Conservation (phyloP, 306 rosid species). For the Carpinus fangiana region DNA sequence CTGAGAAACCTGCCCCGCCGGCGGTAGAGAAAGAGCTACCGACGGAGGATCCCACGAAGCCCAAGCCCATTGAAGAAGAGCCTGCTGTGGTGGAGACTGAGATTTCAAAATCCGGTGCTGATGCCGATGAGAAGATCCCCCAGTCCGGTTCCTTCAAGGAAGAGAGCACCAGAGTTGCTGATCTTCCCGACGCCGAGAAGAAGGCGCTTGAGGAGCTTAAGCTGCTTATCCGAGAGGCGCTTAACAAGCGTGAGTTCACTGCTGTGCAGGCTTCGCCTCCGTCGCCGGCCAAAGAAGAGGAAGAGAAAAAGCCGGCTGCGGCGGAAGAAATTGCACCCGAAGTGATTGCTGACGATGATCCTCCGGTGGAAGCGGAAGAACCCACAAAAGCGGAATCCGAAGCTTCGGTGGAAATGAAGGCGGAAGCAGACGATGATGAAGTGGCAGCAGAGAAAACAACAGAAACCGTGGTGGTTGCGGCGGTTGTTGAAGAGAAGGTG, state of each 20-base stretch:
- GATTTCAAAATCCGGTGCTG: slow-evolving; percentile 30
- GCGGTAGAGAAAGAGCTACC: slow-evolving; percentile 16
- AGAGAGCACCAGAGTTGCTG: slow-evolving; percentile 58
- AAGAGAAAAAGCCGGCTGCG: slow-evolving; percentile 1
- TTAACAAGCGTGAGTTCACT: slow-evolving; percentile 52
- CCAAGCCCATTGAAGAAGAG: slow-evolving; percentile 1
- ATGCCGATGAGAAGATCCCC: slow-evolving; percentile 22
- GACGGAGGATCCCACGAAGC: slow-evolving; percentile 22
- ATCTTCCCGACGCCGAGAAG: slow-evolving; percentile 50
- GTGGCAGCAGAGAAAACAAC: slow-evolving; percentile 26
- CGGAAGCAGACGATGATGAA: slow-evolving; percentile 15
- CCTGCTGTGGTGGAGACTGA: slow-evolving; percentile 24
- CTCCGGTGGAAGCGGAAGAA: slow-evolving; percentile 12
- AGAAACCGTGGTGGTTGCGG: slow-evolving; percentile 28
- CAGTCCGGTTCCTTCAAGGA: slow-evolving; percentile 53
- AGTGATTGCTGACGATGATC: slow-evolving; percentile 11
- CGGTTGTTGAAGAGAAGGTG: slow-evolving; percentile 24
- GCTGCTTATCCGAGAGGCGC: slow-evolving; percentile 53
- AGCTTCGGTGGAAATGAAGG: slow-evolving; percentile 5
- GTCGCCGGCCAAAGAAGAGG: slow-evolving; percentile 23
- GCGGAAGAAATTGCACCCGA: slow-evolving; percentile 11
- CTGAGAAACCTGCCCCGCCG: slow-evolving; percentile 2
- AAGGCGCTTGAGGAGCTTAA: slow-evolving; percentile 62
- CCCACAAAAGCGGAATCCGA: slow-evolving; percentile 24
- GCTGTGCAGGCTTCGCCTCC: slow-evolving; percentile 9